Evolutionary conservation across 2,329 filamentous ascomycete genomes (phyloP), one percentile per base, ranked within the genome.

Genomic region (Raffaelea arxii): DNA sequence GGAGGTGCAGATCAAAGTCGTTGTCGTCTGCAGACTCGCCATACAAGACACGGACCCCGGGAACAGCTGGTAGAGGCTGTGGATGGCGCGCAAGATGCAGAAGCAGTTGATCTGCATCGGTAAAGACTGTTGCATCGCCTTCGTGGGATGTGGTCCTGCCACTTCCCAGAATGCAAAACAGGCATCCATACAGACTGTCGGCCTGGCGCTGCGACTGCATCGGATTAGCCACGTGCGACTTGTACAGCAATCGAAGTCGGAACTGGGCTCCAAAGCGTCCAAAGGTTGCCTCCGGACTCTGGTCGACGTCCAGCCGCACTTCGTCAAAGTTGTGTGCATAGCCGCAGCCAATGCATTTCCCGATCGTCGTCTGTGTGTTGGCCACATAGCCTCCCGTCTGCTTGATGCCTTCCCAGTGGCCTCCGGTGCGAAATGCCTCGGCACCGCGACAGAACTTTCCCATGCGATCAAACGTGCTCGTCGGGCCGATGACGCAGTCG

Each of bases 51-150:
- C 59, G 60, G 3, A 69, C 46, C 4, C 66, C 67, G 0, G 62
- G 51, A 7, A 70, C 56, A 0, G 57, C 48, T 0, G 66, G 62
- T 10, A 70, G 53, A 7, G 67, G 67, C 42, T 65, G 66, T 0
- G 65, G 62, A 43, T 70, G 67, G 2, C 62, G 59, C 2, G 64
- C 57, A 0, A 70, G 51, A 46, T 70, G 67, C 21, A 57, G 59
- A 35, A 70, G 54, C 9, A 69, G 60, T 25, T 63, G 58, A 14
- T 66, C 61, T 14, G 61, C 47, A 4, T 58, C 58, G 3, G 57
- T 54, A 50, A 70, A 70, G 4, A 68, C 65, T 4, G 66, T 70
- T 1, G 67, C 65, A 47, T 69, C 66, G 41, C 62, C 64, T 24
- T 67, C 61, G n/a, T 59, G 59, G 2, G 59, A 54, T 0, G 64